Percentiles rank a stretch among this genome's conserved stretches.
These are phyloP conservation scores for Solanum tarijense DNA, from an alignment of 257 asterid genomes.

Conservation along the genomic window DNA sequence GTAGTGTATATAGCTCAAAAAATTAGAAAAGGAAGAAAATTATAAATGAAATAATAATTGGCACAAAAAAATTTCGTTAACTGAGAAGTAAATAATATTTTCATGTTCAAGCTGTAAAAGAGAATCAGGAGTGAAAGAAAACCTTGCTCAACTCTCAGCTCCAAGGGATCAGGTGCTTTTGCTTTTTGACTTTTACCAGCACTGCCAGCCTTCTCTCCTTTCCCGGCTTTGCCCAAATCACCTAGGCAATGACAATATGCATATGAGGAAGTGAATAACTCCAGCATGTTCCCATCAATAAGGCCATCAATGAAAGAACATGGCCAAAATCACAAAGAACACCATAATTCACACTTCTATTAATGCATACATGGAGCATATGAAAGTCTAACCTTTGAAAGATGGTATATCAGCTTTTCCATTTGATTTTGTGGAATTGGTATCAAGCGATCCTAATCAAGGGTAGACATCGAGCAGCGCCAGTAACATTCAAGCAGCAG, in stretches of 20 bases:
- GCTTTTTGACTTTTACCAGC: conserved; percentile 35
- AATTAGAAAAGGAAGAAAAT: neutral
- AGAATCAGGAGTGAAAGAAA: neutral
- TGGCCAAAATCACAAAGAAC: neutral
- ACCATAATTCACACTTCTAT: neutral
- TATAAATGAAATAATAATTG: neutral
- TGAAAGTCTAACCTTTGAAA: conserved; percentile 27
- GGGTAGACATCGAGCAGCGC: neutral
- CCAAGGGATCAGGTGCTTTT: conserved; percentile 39
- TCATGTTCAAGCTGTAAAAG: neutral
- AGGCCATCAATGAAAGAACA: neutral
- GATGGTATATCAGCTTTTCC: conserved; percentile 30
- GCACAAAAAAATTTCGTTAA: neutral
- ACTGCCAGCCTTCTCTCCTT: conserved; percentile 43
- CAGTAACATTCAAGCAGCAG: neutral
- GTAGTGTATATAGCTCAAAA: neutral
- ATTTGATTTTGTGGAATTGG: conserved; percentile 23
- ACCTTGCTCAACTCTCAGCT: conserved; percentile 57
- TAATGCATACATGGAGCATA: neutral
- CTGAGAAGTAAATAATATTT: neutral
- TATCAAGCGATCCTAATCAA: conserved; percentile 26
- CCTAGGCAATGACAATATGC: neutral
- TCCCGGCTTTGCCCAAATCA: conserved; percentile 39
- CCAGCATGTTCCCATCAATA: neutral
- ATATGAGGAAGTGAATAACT: neutral